phyloP scores from a whole-genome alignment of 805 yeast species.

The Saccharomycopsis capsularis region DNA sequence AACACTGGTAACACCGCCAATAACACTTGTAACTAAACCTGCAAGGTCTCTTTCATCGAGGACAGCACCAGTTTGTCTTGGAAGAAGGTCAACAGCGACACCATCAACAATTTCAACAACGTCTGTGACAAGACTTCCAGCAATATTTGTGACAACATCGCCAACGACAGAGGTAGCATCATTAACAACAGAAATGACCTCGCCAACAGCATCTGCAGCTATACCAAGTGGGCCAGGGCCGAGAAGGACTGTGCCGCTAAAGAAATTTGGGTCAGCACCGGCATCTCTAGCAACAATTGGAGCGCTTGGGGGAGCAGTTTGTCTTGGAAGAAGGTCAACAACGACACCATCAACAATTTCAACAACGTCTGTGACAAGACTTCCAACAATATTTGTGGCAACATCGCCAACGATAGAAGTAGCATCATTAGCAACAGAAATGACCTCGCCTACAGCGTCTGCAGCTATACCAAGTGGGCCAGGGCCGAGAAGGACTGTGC shows the following conservation, averaged over 20 bases:
- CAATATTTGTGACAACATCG: slow-evolving; percentile 6
- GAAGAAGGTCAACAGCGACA: slow-evolving; percentile 1
- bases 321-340: slow-evolving; percentile 6
- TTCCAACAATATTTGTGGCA: slow-evolving; percentile 7
- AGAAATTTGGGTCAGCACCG: background rate
- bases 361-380: slow-evolving; percentile 11
- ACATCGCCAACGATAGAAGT: slow-evolving; percentile 3
- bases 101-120: slow-evolving; percentile 7
- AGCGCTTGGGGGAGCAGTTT: background rate
- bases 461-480: slow-evolving; percentile 10
- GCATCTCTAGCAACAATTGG: background rate
- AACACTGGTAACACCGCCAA: slow-evolving; percentile 7
- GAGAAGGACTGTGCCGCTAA: background rate
- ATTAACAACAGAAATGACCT: slow-evolving; percentile 1
- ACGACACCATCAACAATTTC: background rate
- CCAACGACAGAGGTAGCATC: slow-evolving; percentile 7
- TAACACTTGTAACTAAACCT: slow-evolving; percentile 1
- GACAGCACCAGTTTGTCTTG: background rate
- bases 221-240: slow-evolving; percentile 14
- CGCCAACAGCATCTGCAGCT: background rate
- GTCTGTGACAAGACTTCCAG: slow-evolving; percentile 8
- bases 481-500: slow-evolving; percentile 2
- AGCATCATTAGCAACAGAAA: slow-evolving; percentile 6
- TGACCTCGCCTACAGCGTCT: background rate
- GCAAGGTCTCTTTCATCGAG: slow-evolving; percentile 1